Base-by-base conservation (phyloP, 208 protist genomes). In the Crithidia bombi region DNA sequence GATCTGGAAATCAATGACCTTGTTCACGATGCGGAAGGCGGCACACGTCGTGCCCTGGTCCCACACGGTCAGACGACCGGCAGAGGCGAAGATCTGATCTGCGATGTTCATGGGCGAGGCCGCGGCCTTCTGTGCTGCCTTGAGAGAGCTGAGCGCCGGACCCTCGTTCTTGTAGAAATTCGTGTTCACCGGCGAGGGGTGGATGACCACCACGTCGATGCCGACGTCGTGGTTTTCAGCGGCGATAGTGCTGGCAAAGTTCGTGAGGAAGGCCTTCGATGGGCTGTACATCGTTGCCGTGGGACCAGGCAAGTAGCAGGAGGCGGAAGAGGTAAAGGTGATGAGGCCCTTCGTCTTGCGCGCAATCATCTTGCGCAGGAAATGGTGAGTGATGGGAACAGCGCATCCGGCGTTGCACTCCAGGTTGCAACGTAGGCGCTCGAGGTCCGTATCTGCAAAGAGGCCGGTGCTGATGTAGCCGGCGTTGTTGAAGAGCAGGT, bases 401-500 rank as follows among this genome's bases (percentile, higher is more conserved):
- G 78, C 70, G 58, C 91, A 86, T 52, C 83, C 83, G 38, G 96
- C 86, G 73, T 98, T 98, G 75, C 97, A 90, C 55, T 96, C 85
- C 38, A 98, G 73, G 54, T 98, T 92, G 64, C 77, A 73, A 36
- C 95, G 90, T 30, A 96, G 78, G 4, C 81, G 72, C 61, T 92
- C 88, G 28, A 91, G 69, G 35, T 81, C 69, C 17, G 96, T 90
- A 61, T 98, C 91, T 2, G 91, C 82, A 68, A 97, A 96, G 49
- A 97, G 89, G 47, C 93, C 92, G 33, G 96, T 92, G 70, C 83
- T 78, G 59, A 96, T 92, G 79, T 98, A 98, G 49, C 96, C 96
- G 6, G 97, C 96, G 69, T 98, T 98, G 82, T 98, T 98, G 52
- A 98, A 96, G 61, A 95, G 55, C 3, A 97, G 74, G 47, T 67